phyloP scores from a whole-genome alignment of 2,329 filamentous ascomycete genomes.

The Apiospora aurea region DNA sequence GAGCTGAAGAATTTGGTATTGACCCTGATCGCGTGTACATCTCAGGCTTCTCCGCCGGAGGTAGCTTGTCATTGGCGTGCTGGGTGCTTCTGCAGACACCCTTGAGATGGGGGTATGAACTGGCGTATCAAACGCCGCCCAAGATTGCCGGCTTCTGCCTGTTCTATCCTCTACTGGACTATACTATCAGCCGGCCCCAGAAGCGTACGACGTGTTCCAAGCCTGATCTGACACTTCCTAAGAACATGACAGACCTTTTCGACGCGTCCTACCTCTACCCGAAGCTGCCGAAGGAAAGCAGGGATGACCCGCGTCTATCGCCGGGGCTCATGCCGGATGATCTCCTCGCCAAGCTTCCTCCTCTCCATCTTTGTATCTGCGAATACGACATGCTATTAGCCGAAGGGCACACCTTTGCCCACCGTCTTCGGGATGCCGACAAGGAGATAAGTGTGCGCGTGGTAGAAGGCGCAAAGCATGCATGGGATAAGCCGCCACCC shows the following conservation, averaged over 20 bases:
- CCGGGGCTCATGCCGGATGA: slow-evolving; percentile 45
- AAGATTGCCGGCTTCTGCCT: slow-evolving; percentile 62
- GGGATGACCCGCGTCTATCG: slow-evolving; percentile 62
- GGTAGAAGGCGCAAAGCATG: slow-evolving; percentile 54
- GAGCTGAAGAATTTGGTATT: slow-evolving; percentile 63
- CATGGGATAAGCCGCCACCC: slow-evolving; percentile 57
- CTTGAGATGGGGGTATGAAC: slow-evolving; percentile 33
- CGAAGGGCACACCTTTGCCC: slow-evolving; percentile 37
- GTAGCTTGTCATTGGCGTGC: slow-evolving; percentile 56
- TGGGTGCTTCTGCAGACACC: slow-evolving; percentile 37
- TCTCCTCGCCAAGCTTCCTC: slow-evolving; percentile 34
- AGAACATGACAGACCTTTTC: slow-evolving; percentile 65
- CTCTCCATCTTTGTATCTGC: slow-evolving; percentile 38
- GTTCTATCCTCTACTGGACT: slow-evolving; percentile 69
- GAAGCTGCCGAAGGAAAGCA: slow-evolving; percentile 48
- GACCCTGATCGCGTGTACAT: slow-evolving; percentile 62
- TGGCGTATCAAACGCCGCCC: slow-evolving; percentile 45
- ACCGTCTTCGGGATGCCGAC: slow-evolving; percentile 33
- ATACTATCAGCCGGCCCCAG: slow-evolving; percentile 60
- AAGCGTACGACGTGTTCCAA: slow-evolving; percentile 60
- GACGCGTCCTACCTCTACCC: slow-evolving; percentile 68
- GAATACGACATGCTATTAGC: slow-evolving; percentile 42
- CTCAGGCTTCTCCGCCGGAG: slow-evolving; percentile 70
- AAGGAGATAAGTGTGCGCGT: slow-evolving; percentile 49
- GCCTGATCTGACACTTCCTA: slow-evolving; percentile 65